phyloP scores from a whole-genome alignment of 1,284 basidiomycete genomes.

The Cutaneotrichosporon sp. region DNA sequence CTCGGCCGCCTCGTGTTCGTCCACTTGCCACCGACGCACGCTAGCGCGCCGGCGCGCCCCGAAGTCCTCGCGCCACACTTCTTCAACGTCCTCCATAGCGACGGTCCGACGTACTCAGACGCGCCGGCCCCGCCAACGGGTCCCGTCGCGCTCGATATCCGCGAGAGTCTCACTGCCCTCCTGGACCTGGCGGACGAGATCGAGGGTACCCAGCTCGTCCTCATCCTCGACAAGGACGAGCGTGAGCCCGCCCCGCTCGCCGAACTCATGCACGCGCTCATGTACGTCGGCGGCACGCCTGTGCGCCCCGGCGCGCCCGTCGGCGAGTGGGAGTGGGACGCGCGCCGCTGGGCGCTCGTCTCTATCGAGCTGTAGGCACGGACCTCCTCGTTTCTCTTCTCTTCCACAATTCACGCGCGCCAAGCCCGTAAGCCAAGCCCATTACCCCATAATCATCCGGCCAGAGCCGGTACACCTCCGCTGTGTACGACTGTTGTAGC shows the following conservation, averaged over 20 bases:
- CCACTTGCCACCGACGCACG: constrained; percentile 38
- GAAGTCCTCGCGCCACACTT: constrained; percentile 44
- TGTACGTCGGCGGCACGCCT: constrained; percentile 51
- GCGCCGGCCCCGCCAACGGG: constrained; percentile 29
- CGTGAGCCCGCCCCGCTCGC: constrained; percentile 42
- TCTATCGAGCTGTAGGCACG: constrained; percentile 48
- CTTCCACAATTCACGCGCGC: neutral
- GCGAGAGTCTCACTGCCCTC: constrained; percentile 49
- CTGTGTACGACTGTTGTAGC: constrained; percentile 9
- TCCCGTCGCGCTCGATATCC: constrained; percentile 40
- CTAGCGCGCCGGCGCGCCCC: constrained; percentile 24
- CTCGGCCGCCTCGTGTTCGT: constrained; percentile 44
- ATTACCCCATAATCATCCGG: neutral
- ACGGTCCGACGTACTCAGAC: constrained; percentile 41
- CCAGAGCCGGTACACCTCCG: neutral
- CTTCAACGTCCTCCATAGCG: constrained; percentile 45
- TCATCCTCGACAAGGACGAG: constrained; percentile 47
- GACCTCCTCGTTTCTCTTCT: neutral
- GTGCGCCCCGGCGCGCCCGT: constrained; percentile 40
- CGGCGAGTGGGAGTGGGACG: constrained; percentile 51
- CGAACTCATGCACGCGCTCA: constrained; percentile 49
- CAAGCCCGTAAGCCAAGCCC: neutral
- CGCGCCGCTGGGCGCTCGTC: constrained; percentile 48
- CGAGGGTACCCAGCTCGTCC: constrained; percentile 41
- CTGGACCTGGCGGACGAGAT: constrained; percentile 51